Evolutionary conservation across 2,329 filamentous ascomycete genomes (phyloP), one percentile per base, ranked within the genome.

Genomic region (Blastomyces gilchristii): DNA sequence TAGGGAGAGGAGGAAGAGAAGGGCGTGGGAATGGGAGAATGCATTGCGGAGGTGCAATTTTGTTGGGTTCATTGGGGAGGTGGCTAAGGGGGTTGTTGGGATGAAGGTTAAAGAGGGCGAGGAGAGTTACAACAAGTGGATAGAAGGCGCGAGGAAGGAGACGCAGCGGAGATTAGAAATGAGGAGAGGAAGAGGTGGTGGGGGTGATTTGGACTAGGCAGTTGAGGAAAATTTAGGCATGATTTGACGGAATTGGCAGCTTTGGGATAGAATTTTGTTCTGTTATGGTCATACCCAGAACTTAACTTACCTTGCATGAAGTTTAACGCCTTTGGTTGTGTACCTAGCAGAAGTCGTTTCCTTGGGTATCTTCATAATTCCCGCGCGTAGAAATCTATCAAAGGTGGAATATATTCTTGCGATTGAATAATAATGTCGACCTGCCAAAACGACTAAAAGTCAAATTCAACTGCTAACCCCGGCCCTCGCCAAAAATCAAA

Each of bases 21-120:
- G 82, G 63, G 89, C 87, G 67, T 99, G 94, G 94, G 83, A 86
- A 72, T 97, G 94, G 82, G 94, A 99, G 82, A 99, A 99, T 76
- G 89, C 91, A 12, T 80, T 99, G 71, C 80, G 94, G 65, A 81
- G 89, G 69, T 93, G 96, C 76, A 99, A 99, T 76, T 99, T 99
- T 79, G 90, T 99, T 0, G 93, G 91, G 0, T 97, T 99, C 71
- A 89, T 93, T 2, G 91, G 90, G 14, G 91, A 97, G 79, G 81
- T 97, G 65, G 79, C 96, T 69, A 95, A 94, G 80, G 89, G 86
- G 0, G 93, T 97, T 3, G 88, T 91, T n/a, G 81, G 78, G 67
- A 75, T 79, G 65, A 96, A 95, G 80, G 73, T 95, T 50, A 79
- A 65, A 64, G 82, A 87, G 67, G 87, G 84, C 0, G 79, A 83